These are phyloP conservation scores for Ulota crispa DNA, from an alignment of 225 moss, liverwort and hornwort species.

Conservation along the genomic window DNA sequence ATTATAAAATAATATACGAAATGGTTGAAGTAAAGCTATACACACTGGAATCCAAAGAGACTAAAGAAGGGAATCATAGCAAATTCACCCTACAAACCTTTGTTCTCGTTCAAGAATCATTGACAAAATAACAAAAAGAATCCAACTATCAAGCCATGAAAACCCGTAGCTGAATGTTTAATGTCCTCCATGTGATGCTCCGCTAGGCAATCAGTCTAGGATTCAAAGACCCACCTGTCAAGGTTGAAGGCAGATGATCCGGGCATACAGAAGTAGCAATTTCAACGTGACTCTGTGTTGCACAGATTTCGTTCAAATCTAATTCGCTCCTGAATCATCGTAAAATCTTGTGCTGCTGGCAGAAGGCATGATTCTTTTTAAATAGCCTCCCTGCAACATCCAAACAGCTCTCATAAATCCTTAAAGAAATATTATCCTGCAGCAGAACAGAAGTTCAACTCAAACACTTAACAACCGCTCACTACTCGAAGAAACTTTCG, in stretches of 20 bases:
- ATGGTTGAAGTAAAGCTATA: background rate
- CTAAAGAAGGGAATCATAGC: background rate
- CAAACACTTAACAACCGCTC: background rate
- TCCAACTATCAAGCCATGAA: background rate
- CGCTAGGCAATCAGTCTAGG: background rate
- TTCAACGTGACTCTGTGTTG: slow-evolving; percentile 1
- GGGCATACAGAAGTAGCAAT: slow-evolving; percentile 7
- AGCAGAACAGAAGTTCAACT: background rate
- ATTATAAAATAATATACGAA: slow-evolving; percentile 13
- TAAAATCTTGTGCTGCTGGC: background rate
- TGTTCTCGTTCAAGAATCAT: background rate
- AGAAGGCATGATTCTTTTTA: background rate
- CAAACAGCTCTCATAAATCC: slow-evolving; percentile 11
- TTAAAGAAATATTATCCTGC: background rate
- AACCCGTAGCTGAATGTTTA: background rate
- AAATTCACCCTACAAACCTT: background rate
- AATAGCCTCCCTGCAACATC: slow-evolving; percentile 19
- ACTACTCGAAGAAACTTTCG: background rate
- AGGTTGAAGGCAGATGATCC: slow-evolving; percentile 11
- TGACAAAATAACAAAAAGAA: background rate
- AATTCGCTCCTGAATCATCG: slow-evolving; percentile 13
- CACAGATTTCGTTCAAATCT: slow-evolving; percentile 7
- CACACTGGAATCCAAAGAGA: slow-evolving; percentile 9
- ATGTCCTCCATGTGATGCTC: slow-evolving; percentile 1
- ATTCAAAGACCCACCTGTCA: slow-evolving; percentile 28